phyloP scores from a whole-genome alignment of 2,329 filamentous ascomycete species.

The Amauroascus niger region DNA sequence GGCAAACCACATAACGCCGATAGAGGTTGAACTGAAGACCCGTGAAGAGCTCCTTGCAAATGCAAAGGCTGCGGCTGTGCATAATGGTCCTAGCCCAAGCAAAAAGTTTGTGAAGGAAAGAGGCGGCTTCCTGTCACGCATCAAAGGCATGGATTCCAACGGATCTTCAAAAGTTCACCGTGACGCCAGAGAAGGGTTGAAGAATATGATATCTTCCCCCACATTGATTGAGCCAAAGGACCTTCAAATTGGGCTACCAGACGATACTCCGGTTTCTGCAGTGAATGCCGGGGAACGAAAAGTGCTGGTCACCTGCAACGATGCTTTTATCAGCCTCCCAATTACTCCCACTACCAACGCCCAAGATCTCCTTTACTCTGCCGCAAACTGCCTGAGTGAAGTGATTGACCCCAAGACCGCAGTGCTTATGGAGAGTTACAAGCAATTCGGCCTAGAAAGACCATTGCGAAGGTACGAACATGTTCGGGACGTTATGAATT shows the following conservation, averaged over 20 bases:
- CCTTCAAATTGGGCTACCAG: constrained; percentile 39
- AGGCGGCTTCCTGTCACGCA: constrained; percentile 14
- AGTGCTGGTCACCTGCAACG: constrained; percentile 63
- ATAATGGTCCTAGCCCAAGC: constrained; percentile 5
- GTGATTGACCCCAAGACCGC: constrained; percentile 55
- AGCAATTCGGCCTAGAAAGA: constrained; percentile 66
- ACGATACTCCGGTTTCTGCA: constrained; percentile 69
- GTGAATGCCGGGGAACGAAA: constrained; percentile 68
- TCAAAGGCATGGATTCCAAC: constrained; percentile 10
- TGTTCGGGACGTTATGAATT: constrained; percentile 80
- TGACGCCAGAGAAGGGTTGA: constrained; percentile 16
- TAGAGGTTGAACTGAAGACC: constrained; percentile 8
- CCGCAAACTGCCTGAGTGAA: constrained; percentile 54
- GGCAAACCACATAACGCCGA: neutral
- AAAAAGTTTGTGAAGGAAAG: constrained; percentile 11
- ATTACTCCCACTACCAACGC: constrained; percentile 66
- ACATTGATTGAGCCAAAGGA: constrained; percentile 15
- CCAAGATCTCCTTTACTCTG: constrained; percentile 60
- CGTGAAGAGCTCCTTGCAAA: constrained; percentile 16
- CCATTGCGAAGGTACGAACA: constrained; percentile 77
- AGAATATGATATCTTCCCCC: constrained; percentile 21
- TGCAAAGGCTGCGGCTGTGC: constrained; percentile 10
- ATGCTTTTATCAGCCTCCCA: constrained; percentile 59
- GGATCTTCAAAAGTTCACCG: constrained; percentile 6
- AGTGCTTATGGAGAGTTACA: constrained; percentile 69